Conservation (phyloP, 2,329 filamentous ascomycete species). For the Sphaceloma murrayae region DNA sequence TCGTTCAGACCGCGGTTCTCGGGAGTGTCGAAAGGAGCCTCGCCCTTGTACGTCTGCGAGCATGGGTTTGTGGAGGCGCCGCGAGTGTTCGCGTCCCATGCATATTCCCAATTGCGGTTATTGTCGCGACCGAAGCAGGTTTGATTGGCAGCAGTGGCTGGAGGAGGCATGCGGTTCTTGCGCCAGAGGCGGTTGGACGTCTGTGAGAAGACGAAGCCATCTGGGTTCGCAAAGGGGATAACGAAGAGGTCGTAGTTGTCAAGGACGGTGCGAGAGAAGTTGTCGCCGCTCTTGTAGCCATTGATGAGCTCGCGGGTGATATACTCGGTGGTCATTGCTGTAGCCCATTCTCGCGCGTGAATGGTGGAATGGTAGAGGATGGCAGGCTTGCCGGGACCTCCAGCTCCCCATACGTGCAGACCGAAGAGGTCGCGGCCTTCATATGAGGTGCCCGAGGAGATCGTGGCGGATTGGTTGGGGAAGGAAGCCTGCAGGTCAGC, state of each 20-base stretch:
- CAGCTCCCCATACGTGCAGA: slow-evolving; percentile 45
- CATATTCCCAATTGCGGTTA: slow-evolving; percentile 50
- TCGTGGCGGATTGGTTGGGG: slow-evolving; percentile 39
- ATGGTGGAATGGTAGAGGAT: slow-evolving; percentile 50
- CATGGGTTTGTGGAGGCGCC: slow-evolving; percentile 39
- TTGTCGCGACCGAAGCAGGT: slow-evolving; percentile 27
- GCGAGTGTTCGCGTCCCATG: slow-evolving; percentile 27
- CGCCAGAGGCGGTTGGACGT: slow-evolving; percentile 51
- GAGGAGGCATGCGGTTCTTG: slow-evolving; percentile 45
- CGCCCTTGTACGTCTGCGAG: slow-evolving; percentile 38
- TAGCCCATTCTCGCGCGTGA: slow-evolving; percentile 54
- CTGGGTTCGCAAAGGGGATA: not conserved
- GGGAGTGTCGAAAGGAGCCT: slow-evolving; percentile 36
- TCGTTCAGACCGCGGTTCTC: slow-evolving; percentile 45
- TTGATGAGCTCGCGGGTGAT: slow-evolving; percentile 38
- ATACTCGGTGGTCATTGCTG: slow-evolving; percentile 43
- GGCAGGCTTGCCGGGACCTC: slow-evolving; percentile 41
- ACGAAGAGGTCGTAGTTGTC: slow-evolving; percentile 49
- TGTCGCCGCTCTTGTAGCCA: slow-evolving; percentile 39
- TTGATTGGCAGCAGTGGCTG: slow-evolving; percentile 18
- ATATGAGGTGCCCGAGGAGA: slow-evolving; percentile 38
- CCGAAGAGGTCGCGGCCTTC: slow-evolving; percentile 31
- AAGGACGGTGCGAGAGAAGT: slow-evolving; percentile 56
- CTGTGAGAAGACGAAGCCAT: slow-evolving; percentile 34
- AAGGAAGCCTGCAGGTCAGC: slow-evolving; percentile 39